phyloP scores from a whole-genome alignment of 169 alveolate genomes.

The Neospora caninum region DNA sequence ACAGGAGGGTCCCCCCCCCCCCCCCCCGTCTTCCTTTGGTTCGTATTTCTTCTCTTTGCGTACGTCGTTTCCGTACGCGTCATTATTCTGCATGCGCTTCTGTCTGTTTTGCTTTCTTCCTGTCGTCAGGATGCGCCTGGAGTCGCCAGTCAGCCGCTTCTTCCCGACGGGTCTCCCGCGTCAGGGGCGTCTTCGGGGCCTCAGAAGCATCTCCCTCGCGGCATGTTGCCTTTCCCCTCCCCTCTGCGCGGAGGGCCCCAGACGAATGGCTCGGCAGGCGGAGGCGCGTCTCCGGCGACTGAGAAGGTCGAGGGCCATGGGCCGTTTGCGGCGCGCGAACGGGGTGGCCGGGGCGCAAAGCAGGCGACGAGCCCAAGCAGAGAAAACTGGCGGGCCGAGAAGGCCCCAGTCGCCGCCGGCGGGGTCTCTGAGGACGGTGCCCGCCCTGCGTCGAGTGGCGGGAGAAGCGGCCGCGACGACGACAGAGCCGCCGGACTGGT shows the following conservation, averaged over 20 bases:
- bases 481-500: not conserved
- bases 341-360: not conserved
- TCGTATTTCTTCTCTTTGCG: no score
- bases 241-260: not conserved
- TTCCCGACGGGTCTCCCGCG: not conserved
- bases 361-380: not conserved
- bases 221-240: conserved; percentile 35
- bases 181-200: not conserved
- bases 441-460: not conserved
- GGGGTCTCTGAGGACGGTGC: not conserved
- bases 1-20: no score
- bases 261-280: not conserved
- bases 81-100: no score
- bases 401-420: not conserved
- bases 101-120: not conserved
- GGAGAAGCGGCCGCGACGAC: not conserved
- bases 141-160: not conserved
- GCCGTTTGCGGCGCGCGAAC: not conserved
- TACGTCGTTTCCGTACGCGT: no score
- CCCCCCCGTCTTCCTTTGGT: no score
- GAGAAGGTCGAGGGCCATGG: not conserved
- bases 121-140: not conserved
- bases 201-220: conserved; percentile 32
- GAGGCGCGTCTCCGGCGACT: not conserved
- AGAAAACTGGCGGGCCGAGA: not conserved